phyloP scores from a whole-genome alignment of 106 monocot species.

The Iris macrosiphon region DNA sequence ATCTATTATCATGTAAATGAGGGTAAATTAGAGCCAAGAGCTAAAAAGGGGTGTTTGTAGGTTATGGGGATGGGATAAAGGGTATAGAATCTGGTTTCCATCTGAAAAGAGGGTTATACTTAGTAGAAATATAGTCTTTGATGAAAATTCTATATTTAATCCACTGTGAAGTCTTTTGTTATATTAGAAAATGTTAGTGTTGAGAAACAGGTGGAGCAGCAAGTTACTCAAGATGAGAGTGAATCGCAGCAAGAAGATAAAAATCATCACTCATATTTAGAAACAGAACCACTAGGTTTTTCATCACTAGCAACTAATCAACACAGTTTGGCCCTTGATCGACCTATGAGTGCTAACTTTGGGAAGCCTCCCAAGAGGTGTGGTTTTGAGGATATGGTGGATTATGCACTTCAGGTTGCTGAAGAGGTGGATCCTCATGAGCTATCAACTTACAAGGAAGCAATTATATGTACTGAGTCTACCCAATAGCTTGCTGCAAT shows the following conservation, averaged over 20 bases:
- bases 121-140: conserved; percentile 9
- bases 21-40: conserved; percentile 17
- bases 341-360: background rate
- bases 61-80: conserved; percentile 7
- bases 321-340: too few relatives aligned
- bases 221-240: background rate
- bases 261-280: too few relatives aligned
- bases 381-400: too few relatives aligned
- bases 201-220: too few relatives aligned
- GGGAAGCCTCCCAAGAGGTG: background rate
- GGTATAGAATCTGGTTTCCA: conserved; percentile 10
- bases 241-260: too few relatives aligned
- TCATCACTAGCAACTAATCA: too few relatives aligned
- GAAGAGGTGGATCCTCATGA: too few relatives aligned
- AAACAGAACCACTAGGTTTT: too few relatives aligned
- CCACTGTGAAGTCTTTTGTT: background rate
- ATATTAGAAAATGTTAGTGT: too few relatives aligned
- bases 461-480: background rate
- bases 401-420: too few relatives aligned
- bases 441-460: background rate
- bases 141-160: background rate
- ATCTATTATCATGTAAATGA: conserved; percentile 23
- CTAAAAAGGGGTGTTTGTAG: conserved; percentile 10
- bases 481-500: background rate
- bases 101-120: conserved; percentile 1